These are phyloP conservation scores for Rasamsonia emersonii DNA, from an alignment of 2,329 filamentous ascomycete genomes.

Conservation along the genomic window DNA sequence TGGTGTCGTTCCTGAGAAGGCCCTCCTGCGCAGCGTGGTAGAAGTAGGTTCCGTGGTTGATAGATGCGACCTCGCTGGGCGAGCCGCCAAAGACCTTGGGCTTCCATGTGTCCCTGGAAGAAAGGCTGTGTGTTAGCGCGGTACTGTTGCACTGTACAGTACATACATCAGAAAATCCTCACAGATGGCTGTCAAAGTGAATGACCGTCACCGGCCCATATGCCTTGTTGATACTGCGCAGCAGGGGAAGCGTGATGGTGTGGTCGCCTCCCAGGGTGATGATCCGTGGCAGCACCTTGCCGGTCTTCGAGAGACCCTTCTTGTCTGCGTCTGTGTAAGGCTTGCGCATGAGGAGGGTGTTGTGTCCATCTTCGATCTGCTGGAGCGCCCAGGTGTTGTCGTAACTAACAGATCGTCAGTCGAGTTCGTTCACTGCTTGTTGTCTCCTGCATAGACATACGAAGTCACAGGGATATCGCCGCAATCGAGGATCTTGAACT, in stretches of 20 bases:
- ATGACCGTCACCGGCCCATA: slow-evolving; percentile 61
- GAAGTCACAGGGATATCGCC: slow-evolving; percentile 80
- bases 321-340: slow-evolving; percentile 62
- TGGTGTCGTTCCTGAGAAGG: slow-evolving; percentile 69
- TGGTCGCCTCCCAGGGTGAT: slow-evolving; percentile 58
- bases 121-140: not conserved
- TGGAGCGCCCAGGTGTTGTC: slow-evolving; percentile 74
- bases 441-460: slow-evolving; percentile 40
- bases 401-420: slow-evolving; percentile 45
- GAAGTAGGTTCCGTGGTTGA: slow-evolving; percentile 88
- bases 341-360: slow-evolving; percentile 60
- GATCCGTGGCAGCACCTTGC: slow-evolving; percentile 67
- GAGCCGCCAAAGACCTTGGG: slow-evolving; percentile 82
- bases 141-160: not conserved
- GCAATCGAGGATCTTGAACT: slow-evolving; percentile 73
- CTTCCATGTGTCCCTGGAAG: slow-evolving; percentile 51
- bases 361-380: slow-evolving; percentile 81
- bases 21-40: slow-evolving; percentile 74
- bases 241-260: slow-evolving; percentile 39
- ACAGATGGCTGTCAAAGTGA: slow-evolving; percentile 55
- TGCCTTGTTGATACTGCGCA: slow-evolving; percentile 52
- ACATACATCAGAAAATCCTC: slow-evolving; percentile 10
- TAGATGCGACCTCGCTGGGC: slow-evolving; percentile 62
- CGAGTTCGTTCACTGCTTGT: not conserved
- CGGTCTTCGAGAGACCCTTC: slow-evolving; percentile 59